Base-by-base conservation (phyloP, 306 rosid species). In the Cicer pinnatifidum region DNA sequence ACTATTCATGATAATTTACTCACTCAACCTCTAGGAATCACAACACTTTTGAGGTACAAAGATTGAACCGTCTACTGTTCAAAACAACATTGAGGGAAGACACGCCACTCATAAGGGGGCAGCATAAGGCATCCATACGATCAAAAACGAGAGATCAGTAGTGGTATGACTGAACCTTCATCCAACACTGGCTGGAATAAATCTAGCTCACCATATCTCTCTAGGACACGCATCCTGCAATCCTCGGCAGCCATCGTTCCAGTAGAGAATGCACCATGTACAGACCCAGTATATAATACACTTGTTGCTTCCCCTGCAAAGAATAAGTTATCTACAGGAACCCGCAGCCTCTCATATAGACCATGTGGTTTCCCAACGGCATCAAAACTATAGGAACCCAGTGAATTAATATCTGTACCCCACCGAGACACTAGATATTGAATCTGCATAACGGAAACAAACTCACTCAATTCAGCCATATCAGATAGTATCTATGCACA, bases 271-370 rank as follows among this genome's bases (percentile, higher is more conserved):
- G 99, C 99, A 69, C 99, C 99, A 8, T 95, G 99, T 75, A 91
- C 96, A 12, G 99, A 91, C 71, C 99, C 99, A 0, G 97, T 93
- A 80, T 83, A 87, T 82, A 74, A 63, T 39, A 62, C 28, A 61
- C 99, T 95, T 17, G 96, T 95, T 33, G 99, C 99, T 83, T 95
- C 99, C 77, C 99, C 99, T 0, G 99, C 99, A 75, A 95, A 95
- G 87, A 95, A 95, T 75, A 95, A 72, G 91, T 88, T 95, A 72
- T 95, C 99, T 61, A 95, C 88, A 16, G 99, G 99, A 59, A 95
- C 83, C 86, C 99, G 84, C 12, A 94, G 86, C 86, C 80, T 91
- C 85, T 94, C 99, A 56, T 89, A 94, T 83, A 94, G 85, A 78
- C 92, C 96, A 46, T 91, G 96, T 58, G 99, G 83, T 81, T 88